Conservation (phyloP, 2,329 filamentous ascomycete species). For the Dothidotthia symphoricarpi region DNA sequence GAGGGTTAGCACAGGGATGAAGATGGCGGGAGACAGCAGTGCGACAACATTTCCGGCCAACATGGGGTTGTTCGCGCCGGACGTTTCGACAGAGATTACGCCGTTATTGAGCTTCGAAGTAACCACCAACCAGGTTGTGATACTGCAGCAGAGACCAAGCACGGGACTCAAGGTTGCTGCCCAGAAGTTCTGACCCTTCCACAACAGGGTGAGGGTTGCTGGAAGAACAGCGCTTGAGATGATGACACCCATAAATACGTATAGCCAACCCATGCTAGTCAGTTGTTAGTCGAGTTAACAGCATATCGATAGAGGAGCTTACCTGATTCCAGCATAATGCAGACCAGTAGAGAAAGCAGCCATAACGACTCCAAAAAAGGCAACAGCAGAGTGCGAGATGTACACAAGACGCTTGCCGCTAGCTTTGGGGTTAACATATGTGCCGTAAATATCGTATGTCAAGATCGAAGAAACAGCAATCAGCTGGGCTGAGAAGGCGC, state of each 20-base stretch:
- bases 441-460: slow-evolving; percentile 85
- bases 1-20: slow-evolving; percentile 72
- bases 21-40: slow-evolving; percentile 70
- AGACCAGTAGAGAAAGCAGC: slow-evolving; percentile 75
- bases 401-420: slow-evolving; percentile 74
- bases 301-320: not conserved
- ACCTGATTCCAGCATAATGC: slow-evolving; percentile 33
- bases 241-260: slow-evolving; percentile 86
- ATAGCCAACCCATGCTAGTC: slow-evolving; percentile 73
- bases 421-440: slow-evolving; percentile 76
- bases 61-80: slow-evolving; percentile 77
- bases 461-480: slow-evolving; percentile 76
- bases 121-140: slow-evolving; percentile 52
- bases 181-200: slow-evolving; percentile 74
- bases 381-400: slow-evolving; percentile 70
- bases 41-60: slow-evolving; percentile 82
- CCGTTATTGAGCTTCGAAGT: slow-evolving; percentile 36
- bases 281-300: not conserved
- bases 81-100: slow-evolving; percentile 33
- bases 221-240: slow-evolving; percentile 84
- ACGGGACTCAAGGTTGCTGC: slow-evolving; percentile 68
- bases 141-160: slow-evolving; percentile 64
- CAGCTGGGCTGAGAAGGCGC: slow-evolving; percentile 46
- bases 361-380: slow-evolving; percentile 76
- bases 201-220: slow-evolving; percentile 74